Base-by-base conservation (phyloP, 2,329 filamentous ascomycete species). In the Diaporthe citriasiana region DNA sequence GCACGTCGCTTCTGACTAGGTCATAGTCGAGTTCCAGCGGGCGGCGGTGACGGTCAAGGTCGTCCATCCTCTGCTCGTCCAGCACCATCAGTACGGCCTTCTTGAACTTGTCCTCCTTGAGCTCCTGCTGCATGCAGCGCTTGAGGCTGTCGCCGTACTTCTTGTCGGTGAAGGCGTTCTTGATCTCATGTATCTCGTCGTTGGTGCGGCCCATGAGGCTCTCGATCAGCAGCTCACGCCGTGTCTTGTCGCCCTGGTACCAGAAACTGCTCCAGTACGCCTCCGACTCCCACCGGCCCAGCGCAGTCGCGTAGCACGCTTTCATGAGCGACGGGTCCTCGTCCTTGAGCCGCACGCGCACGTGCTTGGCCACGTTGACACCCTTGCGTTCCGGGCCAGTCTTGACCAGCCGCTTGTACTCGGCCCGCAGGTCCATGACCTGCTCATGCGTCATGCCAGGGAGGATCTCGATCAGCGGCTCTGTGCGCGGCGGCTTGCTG, bases 181-280 rank as follows among this genome's bases (percentile, higher is more conserved):
- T 98, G 87, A 99, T 98, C 75, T 89, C 88, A 15, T 90, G 89
- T 76, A 98, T 94, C 80, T 98, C 97, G n/a, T 90, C 87, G 82
- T 98, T 98, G 38, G 92, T 91, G 8, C 95, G 91, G 0, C 97
- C 97, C 91, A 98, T 97, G 27, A 99, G 89, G 8, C 92, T 91
- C 83, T 99, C 97, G 79, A 98, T 98, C 70, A 99, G 89, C 47
- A 99, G 88, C 83, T 98, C 96, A 8, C 95, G 91, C 3, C 95
- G 90, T 10, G 92, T 94, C 79, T 93, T 94, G 82, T 96, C 93
- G 50, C 93, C 92, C 81, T 98, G 96, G 84, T 98, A 98, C 92
- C 95, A 98, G 83, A 95, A 98, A 82, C 98, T 98, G 74, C 96
- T 95, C 95, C 97, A 99, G 87, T 98, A 98, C 0, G 95, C 94